Percentiles rank a stretch among this genome's conserved stretches.
These are phyloP conservation scores for Aspergillus japonicus DNA, from an alignment of 2,329 filamentous ascomycete species.

Conservation along the genomic window DNA sequence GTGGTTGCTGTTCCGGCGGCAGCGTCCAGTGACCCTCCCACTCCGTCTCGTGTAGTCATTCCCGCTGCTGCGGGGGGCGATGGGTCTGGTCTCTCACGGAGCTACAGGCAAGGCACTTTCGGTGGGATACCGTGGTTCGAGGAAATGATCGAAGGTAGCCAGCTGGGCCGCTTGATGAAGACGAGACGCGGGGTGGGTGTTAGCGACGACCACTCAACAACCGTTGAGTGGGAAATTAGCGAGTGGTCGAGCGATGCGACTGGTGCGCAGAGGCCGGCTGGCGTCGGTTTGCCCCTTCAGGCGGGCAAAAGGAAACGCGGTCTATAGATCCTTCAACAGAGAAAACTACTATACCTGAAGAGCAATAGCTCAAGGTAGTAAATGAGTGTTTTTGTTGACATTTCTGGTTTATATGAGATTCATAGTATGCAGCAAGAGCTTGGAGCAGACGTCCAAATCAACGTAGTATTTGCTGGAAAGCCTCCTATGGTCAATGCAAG, in stretches of 20 bases:
- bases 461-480: too few relatives aligned
- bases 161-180: slow-evolving; percentile 66
- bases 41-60: slow-evolving; percentile 22
- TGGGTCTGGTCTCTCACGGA: slow-evolving; percentile 30
- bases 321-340: slow-evolving; percentile 2
- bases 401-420: too few relatives aligned
- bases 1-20: slow-evolving; percentile 13
- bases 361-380: too few relatives aligned
- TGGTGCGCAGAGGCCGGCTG: slow-evolving; percentile 19
- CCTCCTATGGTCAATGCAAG: too few relatives aligned
- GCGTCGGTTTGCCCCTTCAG: slow-evolving; percentile 15
- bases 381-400: too few relatives aligned
- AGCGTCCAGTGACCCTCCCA: slow-evolving; percentile 6
- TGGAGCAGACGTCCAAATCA: too few relatives aligned
- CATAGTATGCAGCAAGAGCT: too few relatives aligned
- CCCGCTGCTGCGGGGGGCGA: slow-evolving; percentile 15
- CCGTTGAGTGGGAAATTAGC: slow-evolving; percentile 78
- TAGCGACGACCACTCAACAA: slow-evolving; percentile 63
- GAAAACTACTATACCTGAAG: neutral
- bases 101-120: slow-evolving; percentile 37
- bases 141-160: slow-evolving; percentile 72
- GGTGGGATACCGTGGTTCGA: slow-evolving; percentile 83
- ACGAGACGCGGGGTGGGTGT: slow-evolving; percentile 57
- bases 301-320: slow-evolving; percentile 37
- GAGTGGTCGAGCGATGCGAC: slow-evolving; percentile 62